Conservation (phyloP, 371 early-diverging fungal genomes). For the Apophysomyces sp. region DNA sequence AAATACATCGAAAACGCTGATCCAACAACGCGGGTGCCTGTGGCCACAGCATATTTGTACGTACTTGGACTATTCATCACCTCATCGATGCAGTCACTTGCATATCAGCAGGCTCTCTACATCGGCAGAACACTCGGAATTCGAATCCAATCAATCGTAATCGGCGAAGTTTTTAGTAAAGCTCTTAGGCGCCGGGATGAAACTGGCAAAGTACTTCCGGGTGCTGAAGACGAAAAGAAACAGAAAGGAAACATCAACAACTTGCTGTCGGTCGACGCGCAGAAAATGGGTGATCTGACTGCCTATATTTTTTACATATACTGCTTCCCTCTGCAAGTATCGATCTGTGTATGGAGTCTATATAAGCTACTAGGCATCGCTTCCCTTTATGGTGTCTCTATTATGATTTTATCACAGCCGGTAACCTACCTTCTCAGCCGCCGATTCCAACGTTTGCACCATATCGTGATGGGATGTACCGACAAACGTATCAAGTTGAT, state of each 20-base stretch:
- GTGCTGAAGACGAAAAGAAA: conserved; percentile 15
- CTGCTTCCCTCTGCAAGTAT: conserved; percentile 57
- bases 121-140: conserved; percentile 55
- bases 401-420: conserved; percentile 62
- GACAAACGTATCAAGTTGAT: conserved; percentile 67
- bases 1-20: conserved; percentile 48
- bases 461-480: conserved; percentile 54
- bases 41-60: conserved; percentile 52
- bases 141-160: conserved; percentile 57
- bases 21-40: conserved; percentile 24
- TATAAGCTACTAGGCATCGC: conserved; percentile 64
- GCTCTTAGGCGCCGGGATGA: conserved; percentile 55
- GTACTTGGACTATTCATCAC: conserved; percentile 61
- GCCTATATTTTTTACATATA: conserved; percentile 61
- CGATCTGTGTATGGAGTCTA: conserved; percentile 59
- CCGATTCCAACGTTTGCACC: conserved; percentile 50
- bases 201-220: conserved; percentile 20
- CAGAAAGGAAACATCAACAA: conserved; percentile 50
- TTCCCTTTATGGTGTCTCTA: conserved; percentile 61
- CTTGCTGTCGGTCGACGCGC: conserved; percentile 57
- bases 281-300: conserved; percentile 50
- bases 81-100: conserved; percentile 42
- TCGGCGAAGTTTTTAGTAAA: conserved; percentile 61
- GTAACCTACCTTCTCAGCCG: conserved; percentile 52
- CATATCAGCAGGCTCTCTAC: conserved; percentile 52